Evolutionary conservation across 179 eudicot species (phyloP).

Genomic region (Silene coronaria): DNA sequence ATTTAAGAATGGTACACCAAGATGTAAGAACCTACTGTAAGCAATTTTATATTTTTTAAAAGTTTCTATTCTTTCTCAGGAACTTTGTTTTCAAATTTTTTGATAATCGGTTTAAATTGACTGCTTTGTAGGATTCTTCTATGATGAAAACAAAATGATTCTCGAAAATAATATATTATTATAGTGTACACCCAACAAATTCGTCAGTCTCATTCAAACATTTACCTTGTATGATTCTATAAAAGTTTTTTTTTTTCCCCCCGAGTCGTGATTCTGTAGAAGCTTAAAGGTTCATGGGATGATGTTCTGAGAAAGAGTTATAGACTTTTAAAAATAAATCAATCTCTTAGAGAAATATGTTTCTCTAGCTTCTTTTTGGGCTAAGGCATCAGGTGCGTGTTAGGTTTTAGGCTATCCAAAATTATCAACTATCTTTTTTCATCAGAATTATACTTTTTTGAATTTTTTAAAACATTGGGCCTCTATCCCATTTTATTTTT

Average conservation of each 20-base stretch:
- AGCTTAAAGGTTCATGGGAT: neutral
- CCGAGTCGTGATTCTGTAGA: neutral
- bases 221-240: neutral
- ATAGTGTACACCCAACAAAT: neutral
- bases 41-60: too few species aligned
- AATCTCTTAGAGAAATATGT: neutral
- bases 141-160: too few species aligned
- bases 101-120: too few species aligned
- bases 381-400: neutral
- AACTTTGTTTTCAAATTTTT: too few species aligned
- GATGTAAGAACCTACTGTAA: too few species aligned
- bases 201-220: neutral
- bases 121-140: too few species aligned
- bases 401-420: neutral
- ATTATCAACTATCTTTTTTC: neutral
- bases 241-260: neutral
- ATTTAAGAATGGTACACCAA: too few species aligned
- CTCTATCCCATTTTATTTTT: neutral
- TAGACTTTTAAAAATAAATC: neutral
- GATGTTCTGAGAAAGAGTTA: neutral
- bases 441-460: neutral
- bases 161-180: neutral
- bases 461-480: neutral
- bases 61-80: too few species aligned
- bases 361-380: neutral